These are phyloP conservation scores for Hypholoma sublateritium DNA, from an alignment of 768 basidiomycete species.

Conservation along the genomic window DNA sequence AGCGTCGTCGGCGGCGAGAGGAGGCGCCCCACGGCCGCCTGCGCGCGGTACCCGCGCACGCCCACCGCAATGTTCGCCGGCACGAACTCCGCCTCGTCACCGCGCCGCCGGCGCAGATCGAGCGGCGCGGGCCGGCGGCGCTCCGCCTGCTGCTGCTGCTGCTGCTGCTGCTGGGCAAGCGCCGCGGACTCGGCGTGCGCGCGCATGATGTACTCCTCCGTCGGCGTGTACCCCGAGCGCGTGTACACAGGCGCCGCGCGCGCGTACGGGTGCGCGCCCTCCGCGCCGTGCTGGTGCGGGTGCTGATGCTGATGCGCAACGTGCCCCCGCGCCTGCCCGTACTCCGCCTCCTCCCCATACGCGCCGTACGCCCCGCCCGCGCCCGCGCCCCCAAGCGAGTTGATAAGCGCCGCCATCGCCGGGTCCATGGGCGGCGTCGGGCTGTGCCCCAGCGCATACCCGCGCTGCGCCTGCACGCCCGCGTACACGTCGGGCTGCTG, in stretches of 20 bases:
- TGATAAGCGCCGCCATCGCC: conserved; percentile 38
- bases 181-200: conserved; percentile 39
- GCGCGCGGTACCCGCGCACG: conserved; percentile 41
- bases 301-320: conserved; percentile 4
- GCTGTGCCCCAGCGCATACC: conserved; percentile 3
- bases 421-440: conserved; percentile 28
- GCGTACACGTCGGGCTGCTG: conserved; percentile 6
- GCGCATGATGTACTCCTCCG: conserved; percentile 70
- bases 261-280: conserved; percentile 15
- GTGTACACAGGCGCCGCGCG: conserved; percentile 26
- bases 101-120: conserved; percentile 26
- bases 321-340: conserved; percentile 8
- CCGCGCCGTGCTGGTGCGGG: conserved; percentile 17
- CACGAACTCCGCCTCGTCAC: conserved; percentile 17
- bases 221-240: conserved; percentile 58
- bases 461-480: conserved; percentile 17
- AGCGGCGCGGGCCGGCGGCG: conserved; percentile 35
- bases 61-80: conserved; percentile 37
- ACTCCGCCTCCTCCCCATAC: conserved; percentile 6
- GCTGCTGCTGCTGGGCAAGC: conserved; percentile 14
- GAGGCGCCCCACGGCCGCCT: conserved; percentile 26
- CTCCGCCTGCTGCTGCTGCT: conserved; percentile 16
- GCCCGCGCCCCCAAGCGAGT: conserved; percentile 28
- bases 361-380: conserved; percentile 3
- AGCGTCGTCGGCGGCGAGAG: conserved; percentile 16